phyloP scores from a whole-genome alignment of 176 grass and related monocot genomes.

The Leersia perrieri region DNA sequence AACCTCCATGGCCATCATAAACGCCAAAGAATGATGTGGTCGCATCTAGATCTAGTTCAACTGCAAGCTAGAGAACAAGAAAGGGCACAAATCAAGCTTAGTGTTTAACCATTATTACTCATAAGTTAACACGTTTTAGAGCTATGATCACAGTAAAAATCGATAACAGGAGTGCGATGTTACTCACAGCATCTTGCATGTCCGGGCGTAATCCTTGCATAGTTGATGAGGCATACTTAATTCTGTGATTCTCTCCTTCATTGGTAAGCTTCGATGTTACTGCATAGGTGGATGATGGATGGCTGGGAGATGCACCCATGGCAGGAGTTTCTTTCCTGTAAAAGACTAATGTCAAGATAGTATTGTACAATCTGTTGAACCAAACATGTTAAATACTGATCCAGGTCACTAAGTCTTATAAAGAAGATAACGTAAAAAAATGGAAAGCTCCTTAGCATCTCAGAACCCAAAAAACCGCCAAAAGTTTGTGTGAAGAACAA shows the following conservation, averaged over 20 bases:
- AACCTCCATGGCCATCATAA: constrained; percentile 39
- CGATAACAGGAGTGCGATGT: background rate
- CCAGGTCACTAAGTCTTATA: background rate
- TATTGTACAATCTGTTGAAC: background rate
- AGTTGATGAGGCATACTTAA: constrained; percentile 28
- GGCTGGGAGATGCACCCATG: constrained; percentile 19
- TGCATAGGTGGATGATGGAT: too few relatives aligned
- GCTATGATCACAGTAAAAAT: background rate
- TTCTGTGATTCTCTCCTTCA: constrained; percentile 26
- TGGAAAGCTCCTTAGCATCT: background rate
- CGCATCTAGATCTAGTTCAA: constrained; percentile 22
- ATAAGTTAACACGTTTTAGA: background rate
- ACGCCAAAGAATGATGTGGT: constrained; percentile 36
- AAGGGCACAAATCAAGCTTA: background rate
- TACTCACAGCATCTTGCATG: constrained; percentile 44
- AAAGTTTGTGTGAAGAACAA: background rate
- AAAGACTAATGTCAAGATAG: constrained; percentile 18
- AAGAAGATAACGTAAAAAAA: background rate
- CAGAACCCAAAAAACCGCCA: background rate
- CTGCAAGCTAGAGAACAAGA: constrained; percentile 14
- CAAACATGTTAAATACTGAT: background rate
- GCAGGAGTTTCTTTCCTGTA: constrained; percentile 22
- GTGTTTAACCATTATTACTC: background rate
- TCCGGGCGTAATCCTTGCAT: constrained; percentile 16
- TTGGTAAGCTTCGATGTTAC: background rate